Base-by-base conservation (phyloP, 768 basidiomycete genomes). In the Scleroderma bovista region DNA sequence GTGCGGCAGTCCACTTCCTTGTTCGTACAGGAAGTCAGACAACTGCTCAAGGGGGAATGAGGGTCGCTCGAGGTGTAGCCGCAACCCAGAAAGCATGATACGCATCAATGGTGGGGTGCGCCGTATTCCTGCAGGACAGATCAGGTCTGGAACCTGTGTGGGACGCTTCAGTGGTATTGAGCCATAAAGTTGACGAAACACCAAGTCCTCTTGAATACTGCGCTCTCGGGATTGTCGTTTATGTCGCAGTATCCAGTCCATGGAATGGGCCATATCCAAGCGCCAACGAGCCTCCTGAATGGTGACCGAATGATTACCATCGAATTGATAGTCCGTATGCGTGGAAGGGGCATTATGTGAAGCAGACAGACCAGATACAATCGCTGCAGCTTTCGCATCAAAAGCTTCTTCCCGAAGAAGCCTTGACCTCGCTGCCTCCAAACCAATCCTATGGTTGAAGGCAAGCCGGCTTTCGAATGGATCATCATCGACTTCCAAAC, bases 401-500 rank as follows among this genome's bases (percentile, higher is more conserved):
- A 95, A 95, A 2, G 88, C 90, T 29, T 84, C 81, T 50, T 93
- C 87, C 1, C 92, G 79, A 44, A 83, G 86, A 40, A 82, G 66
- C 26, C 93, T 74, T 13, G 80, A 75, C 46, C 75, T 77, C 36
- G 84, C 82, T 43, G 92, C 93, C 34, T 81, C 78, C 33, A 78
- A 68, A 0, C 91, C 93, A 43, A 81, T 77, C 51, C 79, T 74
- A 75, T 80, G 88, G 26, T 91, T 87, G 9, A 86, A 72, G 32
- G 81, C 86, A 17, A 96, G 68, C 51, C 75, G 79, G 15, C 79
- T 76, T 66, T 98, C 94, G 50, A 96, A 81, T 1, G 84, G 79
- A 57, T 93, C 88, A 64, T 98, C 94, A 20, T 82, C 80, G 22
- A 83, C 83, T 65, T 96, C 93, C 9, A 90, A 59, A 43, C 80